Conservation (phyloP, 331 rosid genomes). For the Stylosanthes scabra region DNA sequence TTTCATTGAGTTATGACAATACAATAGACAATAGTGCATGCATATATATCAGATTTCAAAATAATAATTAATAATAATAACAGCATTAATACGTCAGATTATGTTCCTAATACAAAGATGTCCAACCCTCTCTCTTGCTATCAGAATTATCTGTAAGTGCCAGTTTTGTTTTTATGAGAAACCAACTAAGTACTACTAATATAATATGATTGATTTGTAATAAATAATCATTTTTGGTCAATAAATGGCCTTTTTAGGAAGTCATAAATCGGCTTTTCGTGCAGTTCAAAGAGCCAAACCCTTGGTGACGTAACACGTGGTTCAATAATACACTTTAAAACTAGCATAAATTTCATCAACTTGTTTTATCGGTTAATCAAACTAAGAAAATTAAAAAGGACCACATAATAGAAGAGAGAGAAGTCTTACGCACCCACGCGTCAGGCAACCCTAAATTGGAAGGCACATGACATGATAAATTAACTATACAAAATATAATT, state of each 20-base stretch:
- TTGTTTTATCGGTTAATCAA: constrained; percentile 4
- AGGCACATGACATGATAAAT: neutral
- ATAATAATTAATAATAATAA: neutral
- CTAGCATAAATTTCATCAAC: constrained; percentile 19
- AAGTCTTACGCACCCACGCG: constrained; percentile 11
- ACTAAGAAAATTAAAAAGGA: neutral
- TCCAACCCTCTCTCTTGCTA: constrained; percentile 2
- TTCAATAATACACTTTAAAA: constrained; percentile 39
- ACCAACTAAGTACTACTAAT: too few relatives aligned
- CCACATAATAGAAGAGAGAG: constrained; percentile 32
- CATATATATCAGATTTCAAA: neutral
- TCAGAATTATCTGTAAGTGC: constrained; percentile 6
- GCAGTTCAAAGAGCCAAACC: constrained; percentile 37
- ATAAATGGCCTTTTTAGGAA: constrained; percentile 32
- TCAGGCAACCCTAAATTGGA: constrained; percentile 1
- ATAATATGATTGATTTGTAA: neutral
- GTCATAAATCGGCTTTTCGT: constrained; percentile 46
- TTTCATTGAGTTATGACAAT: too few relatives aligned
- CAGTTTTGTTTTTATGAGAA: neutral
- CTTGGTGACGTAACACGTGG: constrained; percentile 28
- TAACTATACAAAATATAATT: neutral
- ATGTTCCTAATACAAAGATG: constrained; percentile 22
- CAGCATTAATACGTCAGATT: constrained; percentile 28
- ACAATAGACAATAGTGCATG: neutral
- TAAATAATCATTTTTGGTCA: constrained; percentile 1